These are phyloP conservation scores for Zoysia matrella DNA, from an alignment of 202 grass and related monocot species.

Conservation along the genomic window DNA sequence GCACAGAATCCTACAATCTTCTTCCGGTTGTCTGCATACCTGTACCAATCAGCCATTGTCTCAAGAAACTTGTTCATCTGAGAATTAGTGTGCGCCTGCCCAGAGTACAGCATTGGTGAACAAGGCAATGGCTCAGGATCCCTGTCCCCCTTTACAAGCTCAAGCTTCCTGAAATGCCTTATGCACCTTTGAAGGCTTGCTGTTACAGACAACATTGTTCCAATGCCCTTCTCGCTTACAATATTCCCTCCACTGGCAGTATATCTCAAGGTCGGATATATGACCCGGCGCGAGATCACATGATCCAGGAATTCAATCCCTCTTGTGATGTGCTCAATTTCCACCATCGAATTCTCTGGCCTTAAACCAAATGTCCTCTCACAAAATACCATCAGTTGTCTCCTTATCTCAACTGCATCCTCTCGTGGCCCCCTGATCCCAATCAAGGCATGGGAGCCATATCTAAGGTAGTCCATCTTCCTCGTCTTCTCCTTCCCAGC, in stretches of 20 bases:
- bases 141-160: slow-evolving; percentile 87
- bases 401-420: slow-evolving; percentile 70
- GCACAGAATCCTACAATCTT: slow-evolving; percentile 91
- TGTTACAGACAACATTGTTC: slow-evolving; percentile 83
- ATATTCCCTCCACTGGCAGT: slow-evolving; percentile 74
- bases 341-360: slow-evolving; percentile 69
- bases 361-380: slow-evolving; percentile 74
- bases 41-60: slow-evolving; percentile 94
- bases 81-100: slow-evolving; percentile 92
- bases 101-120: slow-evolving; percentile 85
- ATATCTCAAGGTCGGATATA: slow-evolving; percentile 83
- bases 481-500: slow-evolving; percentile 65
- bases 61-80: slow-evolving; percentile 99
- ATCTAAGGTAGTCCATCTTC: slow-evolving; percentile 88
- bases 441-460: slow-evolving; percentile 75
- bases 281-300: slow-evolving; percentile 71
- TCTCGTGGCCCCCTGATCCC: slow-evolving; percentile 85
- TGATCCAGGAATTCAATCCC: slow-evolving; percentile 95
- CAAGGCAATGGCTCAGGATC: slow-evolving; percentile 79
- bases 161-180: slow-evolving; percentile 83
- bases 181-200: slow-evolving; percentile 82
- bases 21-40: slow-evolving; percentile 89
- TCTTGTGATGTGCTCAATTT: slow-evolving; percentile 91
- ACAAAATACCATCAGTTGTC: slow-evolving; percentile 75
- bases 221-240: slow-evolving; percentile 80